Conservation (phyloP, 345 rosid genomes). For the Adansonia digitata region DNA sequence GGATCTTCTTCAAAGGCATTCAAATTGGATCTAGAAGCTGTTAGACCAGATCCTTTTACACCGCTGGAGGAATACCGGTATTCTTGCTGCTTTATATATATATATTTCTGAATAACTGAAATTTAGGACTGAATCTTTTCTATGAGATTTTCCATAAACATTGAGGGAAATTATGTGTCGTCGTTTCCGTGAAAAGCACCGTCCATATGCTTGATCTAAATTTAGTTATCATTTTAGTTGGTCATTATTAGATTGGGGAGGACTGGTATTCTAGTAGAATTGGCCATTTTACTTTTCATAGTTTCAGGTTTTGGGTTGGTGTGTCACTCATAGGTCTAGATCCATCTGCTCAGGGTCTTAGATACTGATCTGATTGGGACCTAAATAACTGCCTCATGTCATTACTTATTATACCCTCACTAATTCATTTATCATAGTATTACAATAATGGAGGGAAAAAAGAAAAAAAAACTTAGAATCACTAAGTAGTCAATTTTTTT, state of each 20-base stretch:
- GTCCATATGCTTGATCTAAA: neutral
- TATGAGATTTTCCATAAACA: neutral
- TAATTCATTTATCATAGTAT: neutral
- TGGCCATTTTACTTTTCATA: neutral
- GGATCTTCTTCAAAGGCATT: conserved; percentile 77
- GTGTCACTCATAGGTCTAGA: neutral
- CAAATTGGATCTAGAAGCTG: conserved; percentile 76
- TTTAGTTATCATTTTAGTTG: neutral
- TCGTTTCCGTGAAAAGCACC: neutral
- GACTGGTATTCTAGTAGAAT: neutral
- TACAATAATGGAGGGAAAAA: neutral
- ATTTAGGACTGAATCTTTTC: neutral
- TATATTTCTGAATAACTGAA: conserved; percentile 1
- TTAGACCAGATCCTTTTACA: conserved; percentile 75
- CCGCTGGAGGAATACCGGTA: conserved; percentile 98
- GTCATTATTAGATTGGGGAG: neutral
- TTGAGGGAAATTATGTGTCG: neutral
- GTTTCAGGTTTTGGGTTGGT: neutral
- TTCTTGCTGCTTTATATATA: conserved; percentile 14
- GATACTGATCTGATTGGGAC: neutral
- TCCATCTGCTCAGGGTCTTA: neutral
- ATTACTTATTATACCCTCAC: neutral
- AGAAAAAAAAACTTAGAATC: no score
- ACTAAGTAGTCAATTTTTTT: neutral
- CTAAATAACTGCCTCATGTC: neutral